Evolutionary conservation across 129 eudicot genomes (phyloP), one percentile per base, ranked within the genome.

Genomic region (Sambucus nigra): DNA sequence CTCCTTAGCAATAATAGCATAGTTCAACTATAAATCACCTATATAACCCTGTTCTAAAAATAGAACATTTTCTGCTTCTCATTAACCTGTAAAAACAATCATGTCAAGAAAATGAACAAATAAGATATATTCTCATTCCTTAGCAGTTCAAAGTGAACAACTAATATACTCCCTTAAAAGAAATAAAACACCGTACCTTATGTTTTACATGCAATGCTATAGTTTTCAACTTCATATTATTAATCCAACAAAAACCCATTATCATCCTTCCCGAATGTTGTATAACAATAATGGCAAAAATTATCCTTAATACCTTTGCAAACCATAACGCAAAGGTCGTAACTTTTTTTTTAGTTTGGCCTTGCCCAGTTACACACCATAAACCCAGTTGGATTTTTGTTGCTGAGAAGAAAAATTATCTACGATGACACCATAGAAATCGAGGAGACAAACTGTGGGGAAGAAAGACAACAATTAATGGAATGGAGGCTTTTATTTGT

Each of bases 21-120:
- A 92, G 71, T 86, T 92, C 51, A 86, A 86, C 69, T 92, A 96
- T 64, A 86, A 96, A 20, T 96, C 88, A 55, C 86, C 99, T 59
- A 85, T 94, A 75, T 92, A 92, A 55, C 96, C 99, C 68, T 86
- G 99, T 74, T 92, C 99, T 33, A 94, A 79, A 38, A 92, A 94
- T 59, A 92, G 59, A 70, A 92, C 85, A 51, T 74, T 69, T 92
- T 92, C 72, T 82, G 96, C 82, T 86, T 92, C 82, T 92, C 99
- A 57, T 92, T 94, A 67, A 92, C 96, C 99, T 92, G 84, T 72
- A 76, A 74, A 26, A 53, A 19, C 20, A 53, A 47, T 17, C 19
- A 39, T 33, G 20, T 61, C 44, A 35, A 49, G 55, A 16, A 54
- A 56, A 49, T 40, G 38, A 50, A 29, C 7, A 18, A 33, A 35